phyloP scores from a whole-genome alignment of 139 green algal genomes.

The Tetraselmis chui region DNA sequence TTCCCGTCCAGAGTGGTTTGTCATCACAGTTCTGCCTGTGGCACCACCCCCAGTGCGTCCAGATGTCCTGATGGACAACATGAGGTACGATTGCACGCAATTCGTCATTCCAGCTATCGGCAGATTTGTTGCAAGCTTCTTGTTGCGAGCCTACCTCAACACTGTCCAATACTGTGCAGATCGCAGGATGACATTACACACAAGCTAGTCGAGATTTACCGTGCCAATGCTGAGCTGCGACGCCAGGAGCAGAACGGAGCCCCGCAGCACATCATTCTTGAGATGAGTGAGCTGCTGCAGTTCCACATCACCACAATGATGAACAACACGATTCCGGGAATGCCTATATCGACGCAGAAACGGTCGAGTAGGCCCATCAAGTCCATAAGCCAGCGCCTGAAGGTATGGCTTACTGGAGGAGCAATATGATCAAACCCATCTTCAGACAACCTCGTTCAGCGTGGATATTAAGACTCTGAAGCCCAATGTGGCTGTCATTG shows the following conservation, averaged over 20 bases:
- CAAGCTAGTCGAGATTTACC: slow-evolving; percentile 94
- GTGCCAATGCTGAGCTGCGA: slow-evolving; percentile 81
- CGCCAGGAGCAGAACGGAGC: slow-evolving; percentile 80
- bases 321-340: slow-evolving; percentile 90
- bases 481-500: no score
- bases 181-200: slow-evolving; percentile 97
- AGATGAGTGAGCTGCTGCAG: slow-evolving; percentile 73
- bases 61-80: slow-evolving; percentile 86
- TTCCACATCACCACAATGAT: slow-evolving; percentile 82
- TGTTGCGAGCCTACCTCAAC: no score
- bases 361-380: slow-evolving; percentile 79
- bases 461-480: no score
- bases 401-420: slow-evolving; percentile 26
- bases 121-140: not conserved
- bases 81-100: no score
- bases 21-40: slow-evolving; percentile 88
- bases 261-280: slow-evolving; percentile 82
- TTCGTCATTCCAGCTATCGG: no score
- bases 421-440: not conserved
- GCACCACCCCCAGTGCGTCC: slow-evolving; percentile 85
- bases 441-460: no score
- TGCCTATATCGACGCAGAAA: slow-evolving; percentile 38
- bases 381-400: slow-evolving; percentile 88
- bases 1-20: slow-evolving; percentile 89
- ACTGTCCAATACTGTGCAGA: no score